Percentiles rank a stretch among this genome's conserved stretches.
Conservation (phyloP, 768 basidiomycete genomes). For the Mycena capillaripes region DNA sequence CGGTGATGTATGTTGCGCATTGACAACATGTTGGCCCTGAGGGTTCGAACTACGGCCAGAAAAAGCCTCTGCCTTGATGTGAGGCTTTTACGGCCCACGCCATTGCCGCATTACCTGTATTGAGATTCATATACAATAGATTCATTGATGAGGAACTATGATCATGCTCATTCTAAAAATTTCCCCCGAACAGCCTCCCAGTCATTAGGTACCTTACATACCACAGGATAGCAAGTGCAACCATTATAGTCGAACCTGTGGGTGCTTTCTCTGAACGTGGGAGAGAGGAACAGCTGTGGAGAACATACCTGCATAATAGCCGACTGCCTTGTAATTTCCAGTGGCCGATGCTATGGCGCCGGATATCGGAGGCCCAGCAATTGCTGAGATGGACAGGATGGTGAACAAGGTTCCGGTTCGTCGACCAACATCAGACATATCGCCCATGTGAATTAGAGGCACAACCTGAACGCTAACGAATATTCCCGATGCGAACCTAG, state of each 20-base stretch:
- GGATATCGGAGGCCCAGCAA: constrained; percentile 81
- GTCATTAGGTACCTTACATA: constrained; percentile 35
- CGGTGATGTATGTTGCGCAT: too few relatives aligned
- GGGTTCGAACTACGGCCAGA: too few relatives aligned
- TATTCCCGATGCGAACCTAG: constrained; percentile 72
- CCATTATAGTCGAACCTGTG: constrained; percentile 24
- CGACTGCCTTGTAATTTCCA: constrained; percentile 66
- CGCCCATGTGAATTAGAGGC: constrained; percentile 75
- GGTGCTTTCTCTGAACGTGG: neutral
- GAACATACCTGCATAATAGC: constrained; percentile 65
- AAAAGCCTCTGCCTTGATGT: too few relatives aligned
- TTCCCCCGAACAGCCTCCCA: constrained; percentile 25
- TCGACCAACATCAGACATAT: constrained; percentile 71
- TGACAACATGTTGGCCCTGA: too few relatives aligned
- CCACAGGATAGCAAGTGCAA: constrained; percentile 20
- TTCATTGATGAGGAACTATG: too few relatives aligned
- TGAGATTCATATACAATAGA: too few relatives aligned
- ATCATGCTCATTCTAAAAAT: too few relatives aligned
- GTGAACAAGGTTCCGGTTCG: constrained; percentile 76
- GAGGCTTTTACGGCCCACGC: too few relatives aligned
- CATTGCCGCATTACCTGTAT: too few relatives aligned
- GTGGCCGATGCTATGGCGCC: constrained; percentile 73
- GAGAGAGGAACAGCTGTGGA: neutral
- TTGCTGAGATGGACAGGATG: constrained; percentile 72
- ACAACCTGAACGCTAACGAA: constrained; percentile 69